Conservation (phyloP, 2,329 filamentous ascomycete species). For the Polychaeton citri region DNA sequence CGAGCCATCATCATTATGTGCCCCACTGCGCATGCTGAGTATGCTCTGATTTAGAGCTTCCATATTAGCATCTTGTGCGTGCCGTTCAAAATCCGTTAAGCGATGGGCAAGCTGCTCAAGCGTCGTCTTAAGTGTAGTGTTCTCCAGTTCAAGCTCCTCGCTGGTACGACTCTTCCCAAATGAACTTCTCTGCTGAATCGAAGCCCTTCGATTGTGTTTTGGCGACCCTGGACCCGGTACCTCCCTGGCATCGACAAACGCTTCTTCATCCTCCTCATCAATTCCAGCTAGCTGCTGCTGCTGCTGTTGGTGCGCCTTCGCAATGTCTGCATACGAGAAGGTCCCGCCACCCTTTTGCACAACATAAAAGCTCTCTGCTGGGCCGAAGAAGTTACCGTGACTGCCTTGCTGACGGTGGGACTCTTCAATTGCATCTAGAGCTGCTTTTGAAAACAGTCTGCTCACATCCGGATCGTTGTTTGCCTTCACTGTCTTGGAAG, state of each 20-base stretch:
- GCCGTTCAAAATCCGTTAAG: slow-evolving; percentile 86
- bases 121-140: slow-evolving; percentile 69
- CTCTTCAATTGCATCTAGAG: slow-evolving; percentile 63
- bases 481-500: slow-evolving; percentile 17
- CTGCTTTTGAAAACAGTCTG: slow-evolving; percentile 73
- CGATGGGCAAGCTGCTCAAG: slow-evolving; percentile 77
- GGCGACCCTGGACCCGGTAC: slow-evolving; percentile 36
- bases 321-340: slow-evolving; percentile 81
- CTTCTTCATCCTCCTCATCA: slow-evolving; percentile 50
- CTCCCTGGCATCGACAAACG: slow-evolving; percentile 81
- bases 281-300: slow-evolving; percentile 31
- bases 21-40: slow-evolving; percentile 29
- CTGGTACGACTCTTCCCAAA: slow-evolving; percentile 47
- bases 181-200: slow-evolving; percentile 25
- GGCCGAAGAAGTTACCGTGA: slow-evolving; percentile 39
- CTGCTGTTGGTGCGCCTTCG: slow-evolving; percentile 29
- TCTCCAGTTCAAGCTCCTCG: slow-evolving; percentile 83
- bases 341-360: slow-evolving; percentile 87
- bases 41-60: slow-evolving; percentile 77
- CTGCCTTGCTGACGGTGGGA: slow-evolving; percentile 34
- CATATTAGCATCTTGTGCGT: slow-evolving; percentile 61
- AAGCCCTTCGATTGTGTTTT: slow-evolving; percentile 24
- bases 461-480: slow-evolving; percentile 53
- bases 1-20: slow-evolving; percentile 8
- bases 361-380: slow-evolving; percentile 72